Conservation (phyloP, 1,284 basidiomycete genomes). For the Clitocybe nebularis region DNA sequence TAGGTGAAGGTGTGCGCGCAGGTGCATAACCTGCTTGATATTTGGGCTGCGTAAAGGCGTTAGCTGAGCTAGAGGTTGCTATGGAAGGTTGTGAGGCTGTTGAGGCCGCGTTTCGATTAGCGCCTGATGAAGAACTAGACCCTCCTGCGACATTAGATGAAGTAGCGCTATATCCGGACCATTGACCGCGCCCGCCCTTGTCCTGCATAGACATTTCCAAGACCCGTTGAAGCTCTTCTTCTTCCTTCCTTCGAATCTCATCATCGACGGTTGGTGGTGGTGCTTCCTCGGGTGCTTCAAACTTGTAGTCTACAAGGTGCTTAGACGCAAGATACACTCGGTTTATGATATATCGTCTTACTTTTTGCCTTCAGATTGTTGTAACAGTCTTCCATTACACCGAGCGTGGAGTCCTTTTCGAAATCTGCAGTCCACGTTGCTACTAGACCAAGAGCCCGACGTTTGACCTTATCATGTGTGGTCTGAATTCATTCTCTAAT, state of each 20-base stretch:
- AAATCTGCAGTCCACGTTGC: constrained; percentile 87
- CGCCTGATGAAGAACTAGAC: constrained; percentile 31
- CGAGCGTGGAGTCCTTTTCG: constrained; percentile 75
- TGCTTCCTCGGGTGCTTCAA: constrained; percentile 61
- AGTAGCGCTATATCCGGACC: constrained; percentile 38
- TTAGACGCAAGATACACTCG: constrained; percentile 7
- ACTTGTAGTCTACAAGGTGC: constrained; percentile 58
- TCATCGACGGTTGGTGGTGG: constrained; percentile 72
- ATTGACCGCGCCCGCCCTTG: constrained; percentile 70
- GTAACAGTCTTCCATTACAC: constrained; percentile 90
- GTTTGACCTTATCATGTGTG: constrained; percentile 86
- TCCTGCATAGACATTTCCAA: constrained; percentile 88
- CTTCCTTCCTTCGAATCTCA: constrained; percentile 78
- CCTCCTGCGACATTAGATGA: constrained; percentile 21
- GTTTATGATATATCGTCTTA: constrained; percentile 29
- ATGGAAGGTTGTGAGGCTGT: constrained; percentile 13
- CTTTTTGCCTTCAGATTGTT: constrained; percentile 81
- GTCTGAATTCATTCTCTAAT: constrained; percentile 66
- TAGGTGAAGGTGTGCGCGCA: constrained; percentile 37
- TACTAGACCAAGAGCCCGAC: constrained; percentile 70
- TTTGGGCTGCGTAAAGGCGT: constrained; percentile 23
- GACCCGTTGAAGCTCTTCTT: constrained; percentile 89
- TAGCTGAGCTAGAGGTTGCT: constrained; percentile 7
- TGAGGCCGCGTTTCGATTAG: constrained; percentile 7
- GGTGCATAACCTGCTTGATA: constrained; percentile 46